A percentile compares a stretch with the other conserved stretches of the same genome.
Evolutionary conservation across 768 basidiomycete genomes (phyloP).

Genomic region (Amanita brunnescens): DNA sequence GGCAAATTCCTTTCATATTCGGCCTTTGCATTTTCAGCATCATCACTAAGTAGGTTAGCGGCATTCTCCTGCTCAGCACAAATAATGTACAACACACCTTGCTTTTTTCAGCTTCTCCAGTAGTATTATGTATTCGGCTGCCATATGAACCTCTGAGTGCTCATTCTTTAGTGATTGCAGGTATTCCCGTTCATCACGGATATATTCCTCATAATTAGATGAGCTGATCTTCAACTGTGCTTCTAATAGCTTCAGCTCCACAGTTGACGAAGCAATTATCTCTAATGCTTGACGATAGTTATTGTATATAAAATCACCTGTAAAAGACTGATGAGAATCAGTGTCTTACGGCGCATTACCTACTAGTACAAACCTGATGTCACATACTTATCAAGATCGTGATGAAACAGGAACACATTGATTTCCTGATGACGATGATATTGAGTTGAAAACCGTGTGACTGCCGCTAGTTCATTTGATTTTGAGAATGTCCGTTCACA

Average conservation of each 20-base stretch:
- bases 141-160: neutral
- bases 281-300: slow-evolving; percentile 7
- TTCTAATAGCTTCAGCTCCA: too few species aligned
- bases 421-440: slow-evolving; percentile 8
- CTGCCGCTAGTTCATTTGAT: slow-evolving; percentile 15
- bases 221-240: too few species aligned
- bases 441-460: slow-evolving; percentile 7
- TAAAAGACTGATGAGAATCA: neutral
- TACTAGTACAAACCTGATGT: too few species aligned
- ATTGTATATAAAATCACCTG: slow-evolving; percentile 5
- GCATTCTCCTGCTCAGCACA: too few species aligned
- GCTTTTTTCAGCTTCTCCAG: neutral
- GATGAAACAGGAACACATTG: neutral
- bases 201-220: too few species aligned
- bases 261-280: neutral
- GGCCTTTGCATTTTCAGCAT: too few species aligned
- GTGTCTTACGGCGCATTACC: neutral
- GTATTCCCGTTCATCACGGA: too few species aligned
- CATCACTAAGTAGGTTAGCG: too few species aligned
- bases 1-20: too few species aligned
- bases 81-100: too few species aligned
- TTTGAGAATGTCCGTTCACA: slow-evolving; percentile 17
- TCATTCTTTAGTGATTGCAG: neutral
- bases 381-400: slow-evolving; percentile 4
- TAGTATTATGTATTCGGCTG: too few species aligned